Evolutionary conservation across 1,284 basidiomycete genomes (phyloP).

Genomic region (Hymenochaete sp.): DNA sequence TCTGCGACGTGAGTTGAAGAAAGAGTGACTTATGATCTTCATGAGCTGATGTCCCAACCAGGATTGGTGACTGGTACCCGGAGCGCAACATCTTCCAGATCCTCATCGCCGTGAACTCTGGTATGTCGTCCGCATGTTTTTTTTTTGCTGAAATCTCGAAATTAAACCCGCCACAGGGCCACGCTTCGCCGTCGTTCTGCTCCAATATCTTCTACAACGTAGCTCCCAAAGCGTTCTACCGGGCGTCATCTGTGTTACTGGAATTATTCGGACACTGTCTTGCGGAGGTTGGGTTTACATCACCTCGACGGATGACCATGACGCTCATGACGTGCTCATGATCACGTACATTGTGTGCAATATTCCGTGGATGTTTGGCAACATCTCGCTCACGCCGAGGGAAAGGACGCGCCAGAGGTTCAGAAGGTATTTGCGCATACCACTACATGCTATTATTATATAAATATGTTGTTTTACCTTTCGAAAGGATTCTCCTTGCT

Average conservation of each 20-base stretch:
- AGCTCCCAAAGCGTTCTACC: conserved; percentile 39
- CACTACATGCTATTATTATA: conserved; percentile 5
- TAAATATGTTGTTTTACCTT: conserved; percentile 9
- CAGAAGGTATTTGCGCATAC: conserved; percentile 39
- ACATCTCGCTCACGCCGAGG: conserved; percentile 47
- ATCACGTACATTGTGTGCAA: conserved; percentile 75
- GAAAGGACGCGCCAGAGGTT: conserved; percentile 32
- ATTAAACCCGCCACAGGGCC: conserved; percentile 42
- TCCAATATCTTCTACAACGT: conserved; percentile 63
- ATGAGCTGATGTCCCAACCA: conserved; percentile 23
- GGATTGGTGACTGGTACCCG: conserved; percentile 89
- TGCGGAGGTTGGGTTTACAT: conserved; percentile 94
- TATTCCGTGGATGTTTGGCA: conserved; percentile 82
- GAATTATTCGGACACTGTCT: conserved; percentile 69
- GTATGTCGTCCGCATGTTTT: conserved; percentile 35
- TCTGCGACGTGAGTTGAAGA: conserved; percentile 69
- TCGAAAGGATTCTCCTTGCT: conserved; percentile 43
- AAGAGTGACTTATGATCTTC: background rate
- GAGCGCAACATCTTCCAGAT: conserved; percentile 87
- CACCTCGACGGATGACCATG: conserved; percentile 74
- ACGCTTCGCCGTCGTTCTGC: conserved; percentile 66
- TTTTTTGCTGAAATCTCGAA: conserved; percentile 25
- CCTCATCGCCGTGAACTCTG: conserved; percentile 78
- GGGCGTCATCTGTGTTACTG: conserved; percentile 50
- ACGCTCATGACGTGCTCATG: conserved; percentile 86